These are phyloP conservation scores for Irpex sp. DNA, from an alignment of 1,284 basidiomycete species.

Conservation along the genomic window DNA sequence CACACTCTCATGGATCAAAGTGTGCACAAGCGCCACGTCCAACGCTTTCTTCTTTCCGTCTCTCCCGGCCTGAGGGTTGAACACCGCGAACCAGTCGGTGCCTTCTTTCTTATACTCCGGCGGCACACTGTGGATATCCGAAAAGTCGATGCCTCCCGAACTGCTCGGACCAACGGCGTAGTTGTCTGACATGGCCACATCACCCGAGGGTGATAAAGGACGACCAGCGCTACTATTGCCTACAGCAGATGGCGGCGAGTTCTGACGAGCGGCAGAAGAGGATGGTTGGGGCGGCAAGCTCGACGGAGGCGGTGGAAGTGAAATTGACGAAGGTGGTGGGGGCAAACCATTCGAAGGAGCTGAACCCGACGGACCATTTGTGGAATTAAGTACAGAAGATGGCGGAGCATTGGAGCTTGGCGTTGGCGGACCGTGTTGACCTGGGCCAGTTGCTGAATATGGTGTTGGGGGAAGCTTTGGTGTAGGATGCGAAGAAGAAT, in stretches of 20 bases:
- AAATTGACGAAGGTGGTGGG: conserved; percentile 2
- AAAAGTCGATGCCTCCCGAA: conserved; percentile 19
- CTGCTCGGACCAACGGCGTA: conserved; percentile 8
- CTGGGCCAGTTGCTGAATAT: conserved; percentile 8
- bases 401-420: neutral
- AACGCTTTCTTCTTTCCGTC: conserved; percentile 58
- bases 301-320: conserved; percentile 10
- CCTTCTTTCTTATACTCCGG: conserved; percentile 76
- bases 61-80: conserved; percentile 70
- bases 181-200: conserved; percentile 7
- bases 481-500: conserved; percentile 9
- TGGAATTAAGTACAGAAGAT: conserved; percentile 2
- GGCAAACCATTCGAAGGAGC: conserved; percentile 7
- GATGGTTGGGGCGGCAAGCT: conserved; percentile 9
- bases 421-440: conserved; percentile 1
- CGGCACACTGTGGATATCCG: conserved; percentile 42
- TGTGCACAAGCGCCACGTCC: conserved; percentile 90
- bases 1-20: conserved; percentile 88
- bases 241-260: neutral
- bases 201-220: conserved; percentile 1
- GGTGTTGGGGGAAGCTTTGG: conserved; percentile 15
- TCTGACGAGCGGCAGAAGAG: neutral
- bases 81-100: conserved; percentile 92
- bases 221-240: neutral
- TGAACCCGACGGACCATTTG: neutral